These are phyloP conservation scores for Whalleya microplaca DNA, from an alignment of 2,329 filamentous ascomycete species.

Conservation along the genomic window DNA sequence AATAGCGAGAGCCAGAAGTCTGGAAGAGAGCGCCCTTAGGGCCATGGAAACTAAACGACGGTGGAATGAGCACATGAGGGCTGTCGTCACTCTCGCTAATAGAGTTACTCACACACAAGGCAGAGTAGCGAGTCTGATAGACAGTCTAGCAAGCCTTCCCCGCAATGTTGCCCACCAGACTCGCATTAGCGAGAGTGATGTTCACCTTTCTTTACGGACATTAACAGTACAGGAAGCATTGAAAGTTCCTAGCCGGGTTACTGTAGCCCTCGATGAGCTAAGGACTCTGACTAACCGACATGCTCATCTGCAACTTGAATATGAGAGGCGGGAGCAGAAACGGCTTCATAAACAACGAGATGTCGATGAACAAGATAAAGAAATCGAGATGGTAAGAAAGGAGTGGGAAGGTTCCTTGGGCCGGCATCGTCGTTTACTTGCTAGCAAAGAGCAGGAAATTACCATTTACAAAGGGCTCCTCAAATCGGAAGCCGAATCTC, in stretches of 20 bases:
- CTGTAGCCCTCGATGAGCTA: slow-evolving; percentile 2
- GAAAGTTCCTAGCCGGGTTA: slow-evolving; percentile 1
- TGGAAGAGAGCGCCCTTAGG: no score
- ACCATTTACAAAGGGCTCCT: slow-evolving; percentile 18
- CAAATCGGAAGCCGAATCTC: slow-evolving; percentile 15
- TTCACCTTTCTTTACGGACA: neutral
- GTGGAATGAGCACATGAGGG: slow-evolving; percentile 1
- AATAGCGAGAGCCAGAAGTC: neutral
- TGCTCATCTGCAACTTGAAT: neutral
- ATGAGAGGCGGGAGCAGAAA: slow-evolving; percentile 1
- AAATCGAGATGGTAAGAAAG: neutral
- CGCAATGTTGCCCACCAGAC: neutral
- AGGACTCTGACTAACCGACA: slow-evolving; percentile 1
- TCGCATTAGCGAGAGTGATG: slow-evolving; percentile 1
- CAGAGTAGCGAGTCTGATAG: neutral
- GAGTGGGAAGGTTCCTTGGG: neutral
- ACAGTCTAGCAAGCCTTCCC: neutral
- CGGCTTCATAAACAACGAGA: slow-evolving; percentile 3
- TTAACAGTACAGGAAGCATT: slow-evolving; percentile 5
- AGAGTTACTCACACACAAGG: neutral
- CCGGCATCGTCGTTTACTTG: neutral
- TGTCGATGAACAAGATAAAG: slow-evolving; percentile 1
- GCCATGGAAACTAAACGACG: slow-evolving; percentile 1
- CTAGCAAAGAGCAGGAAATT: slow-evolving; percentile 20
- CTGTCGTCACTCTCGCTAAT: neutral